phyloP scores from a whole-genome alignment of 306 rosid genomes.

The Sophora flavescens region DNA sequence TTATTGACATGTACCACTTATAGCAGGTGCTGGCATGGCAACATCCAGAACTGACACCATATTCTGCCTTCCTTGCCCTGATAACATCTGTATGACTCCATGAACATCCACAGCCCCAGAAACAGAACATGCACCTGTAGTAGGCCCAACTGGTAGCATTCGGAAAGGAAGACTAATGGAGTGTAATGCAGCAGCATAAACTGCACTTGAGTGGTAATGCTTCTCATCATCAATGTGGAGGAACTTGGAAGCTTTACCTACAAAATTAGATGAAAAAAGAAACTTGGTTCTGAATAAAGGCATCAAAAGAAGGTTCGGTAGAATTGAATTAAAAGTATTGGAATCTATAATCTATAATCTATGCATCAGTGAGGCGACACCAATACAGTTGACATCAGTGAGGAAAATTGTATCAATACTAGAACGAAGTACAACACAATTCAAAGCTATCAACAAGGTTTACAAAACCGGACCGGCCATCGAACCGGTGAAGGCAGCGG shows the following conservation, averaged over 20 bases:
- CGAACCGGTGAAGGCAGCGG: too few species aligned
- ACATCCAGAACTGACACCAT: constrained; percentile 81
- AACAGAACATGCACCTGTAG: constrained; percentile 57
- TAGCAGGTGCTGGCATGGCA: constrained; percentile 88
- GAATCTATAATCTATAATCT: constrained; percentile 31
- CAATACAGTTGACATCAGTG: constrained; percentile 19
- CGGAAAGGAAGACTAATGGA: constrained; percentile 84
- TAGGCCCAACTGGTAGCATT: constrained; percentile 76
- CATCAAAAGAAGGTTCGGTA: constrained; percentile 24
- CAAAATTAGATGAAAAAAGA: constrained; percentile 40
- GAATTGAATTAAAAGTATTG: constrained; percentile 26
- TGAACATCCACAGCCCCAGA: constrained; percentile 77
- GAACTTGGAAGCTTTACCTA: constrained; percentile 76
- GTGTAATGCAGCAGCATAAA: constrained; percentile 83
- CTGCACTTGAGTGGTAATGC: constrained; percentile 86
- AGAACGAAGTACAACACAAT: constrained; percentile 21
- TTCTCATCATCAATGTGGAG: constrained; percentile 70
- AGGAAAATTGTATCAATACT: constrained; percentile 15
- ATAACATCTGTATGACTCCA: constrained; percentile 72
- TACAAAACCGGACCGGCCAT: too few species aligned
- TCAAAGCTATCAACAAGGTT: too few species aligned
- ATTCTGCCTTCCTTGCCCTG: constrained; percentile 82
- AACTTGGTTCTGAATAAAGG: constrained; percentile 36
- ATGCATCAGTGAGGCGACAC: constrained; percentile 35
- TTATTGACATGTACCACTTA: constrained; percentile 60